These are phyloP conservation scores for Myrica gale DNA, from an alignment of 306 rosid species.

Conservation along the genomic window DNA sequence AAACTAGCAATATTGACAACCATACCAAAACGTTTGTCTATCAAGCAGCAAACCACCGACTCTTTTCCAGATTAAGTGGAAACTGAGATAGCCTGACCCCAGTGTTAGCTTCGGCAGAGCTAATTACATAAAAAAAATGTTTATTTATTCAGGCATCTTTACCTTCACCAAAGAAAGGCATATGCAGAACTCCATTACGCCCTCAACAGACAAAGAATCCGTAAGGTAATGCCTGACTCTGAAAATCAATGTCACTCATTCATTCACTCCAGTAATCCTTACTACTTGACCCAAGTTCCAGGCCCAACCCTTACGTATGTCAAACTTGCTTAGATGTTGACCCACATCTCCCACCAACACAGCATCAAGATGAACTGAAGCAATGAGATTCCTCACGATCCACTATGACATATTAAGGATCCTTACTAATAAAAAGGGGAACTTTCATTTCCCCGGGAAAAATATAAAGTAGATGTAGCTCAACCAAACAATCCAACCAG, in stretches of 20 bases:
- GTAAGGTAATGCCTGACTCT: not conserved
- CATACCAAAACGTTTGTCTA: not conserved
- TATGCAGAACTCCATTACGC: not conserved
- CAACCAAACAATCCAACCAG: not conserved
- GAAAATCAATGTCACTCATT: not conserved
- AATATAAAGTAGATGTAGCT: not conserved
- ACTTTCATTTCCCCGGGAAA: not conserved
- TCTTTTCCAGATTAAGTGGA: not conserved
- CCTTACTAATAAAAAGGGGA: constrained; percentile 4
- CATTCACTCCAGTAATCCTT: not conserved
- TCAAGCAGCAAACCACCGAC: not conserved
- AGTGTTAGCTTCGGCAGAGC: not conserved
- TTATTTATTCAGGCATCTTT: not conserved
- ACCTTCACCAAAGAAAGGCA: not conserved
- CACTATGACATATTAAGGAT: not conserved
- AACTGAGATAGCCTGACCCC: not conserved
- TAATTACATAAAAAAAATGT: not conserved
- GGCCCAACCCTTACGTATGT: not conserved
- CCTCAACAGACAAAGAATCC: not conserved
- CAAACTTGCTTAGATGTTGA: constrained; percentile 4
- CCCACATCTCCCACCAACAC: constrained; percentile 6
- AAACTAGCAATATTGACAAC: not conserved
- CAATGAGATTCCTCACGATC: not conserved
- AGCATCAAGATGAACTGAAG: constrained; percentile 9
- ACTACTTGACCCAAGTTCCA: not conserved